Conservation (phyloP, 768 basidiomycete species). For the Tricholoma flavovirens region DNA sequence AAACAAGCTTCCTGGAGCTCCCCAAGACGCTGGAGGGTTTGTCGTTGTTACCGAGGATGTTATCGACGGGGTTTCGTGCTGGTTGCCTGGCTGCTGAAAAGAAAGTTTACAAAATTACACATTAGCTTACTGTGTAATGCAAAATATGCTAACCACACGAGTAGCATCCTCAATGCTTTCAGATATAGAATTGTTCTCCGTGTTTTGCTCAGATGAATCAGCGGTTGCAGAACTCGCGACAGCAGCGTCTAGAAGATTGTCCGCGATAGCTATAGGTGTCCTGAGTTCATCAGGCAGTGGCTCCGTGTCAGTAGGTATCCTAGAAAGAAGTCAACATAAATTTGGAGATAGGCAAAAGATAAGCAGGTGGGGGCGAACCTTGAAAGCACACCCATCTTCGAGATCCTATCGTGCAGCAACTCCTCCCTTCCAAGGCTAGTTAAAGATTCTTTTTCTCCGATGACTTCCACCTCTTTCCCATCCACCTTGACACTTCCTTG, state of each 20-base stretch:
- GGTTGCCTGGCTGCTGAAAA: slow-evolving; percentile 16
- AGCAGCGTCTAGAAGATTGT: slow-evolving; percentile 47
- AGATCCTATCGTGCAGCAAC: slow-evolving; percentile 63
- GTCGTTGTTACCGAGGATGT: slow-evolving; percentile 9
- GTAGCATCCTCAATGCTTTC: slow-evolving; percentile 22
- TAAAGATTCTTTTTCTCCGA: slow-evolving; percentile 73
- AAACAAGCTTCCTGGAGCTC: slow-evolving; percentile 36
- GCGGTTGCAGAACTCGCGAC: slow-evolving; percentile 12
- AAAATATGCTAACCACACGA: slow-evolving; percentile 21
- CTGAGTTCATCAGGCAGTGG: slow-evolving; percentile 56
- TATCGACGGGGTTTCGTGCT: slow-evolving; percentile 7
- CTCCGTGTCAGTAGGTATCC: slow-evolving; percentile 52
- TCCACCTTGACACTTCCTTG: slow-evolving; percentile 35
- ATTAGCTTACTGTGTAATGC: neutral
- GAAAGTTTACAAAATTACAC: neutral
- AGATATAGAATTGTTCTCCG: slow-evolving; percentile 14
- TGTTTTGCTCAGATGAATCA: slow-evolving; percentile 14
- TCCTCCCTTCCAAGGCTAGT: slow-evolving; percentile 70
- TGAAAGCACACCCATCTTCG: slow-evolving; percentile 60
- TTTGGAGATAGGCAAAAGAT: too few relatives aligned
- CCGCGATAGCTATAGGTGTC: slow-evolving; percentile 54
- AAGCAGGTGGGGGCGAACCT: slow-evolving; percentile 49
- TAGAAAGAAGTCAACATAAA: slow-evolving; percentile 21
- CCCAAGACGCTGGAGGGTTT: slow-evolving; percentile 16
- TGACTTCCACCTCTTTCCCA: slow-evolving; percentile 50